Evolutionary conservation across 2,329 filamentous ascomycete species (phyloP).

Genomic region (Ceratocystis papillata): DNA sequence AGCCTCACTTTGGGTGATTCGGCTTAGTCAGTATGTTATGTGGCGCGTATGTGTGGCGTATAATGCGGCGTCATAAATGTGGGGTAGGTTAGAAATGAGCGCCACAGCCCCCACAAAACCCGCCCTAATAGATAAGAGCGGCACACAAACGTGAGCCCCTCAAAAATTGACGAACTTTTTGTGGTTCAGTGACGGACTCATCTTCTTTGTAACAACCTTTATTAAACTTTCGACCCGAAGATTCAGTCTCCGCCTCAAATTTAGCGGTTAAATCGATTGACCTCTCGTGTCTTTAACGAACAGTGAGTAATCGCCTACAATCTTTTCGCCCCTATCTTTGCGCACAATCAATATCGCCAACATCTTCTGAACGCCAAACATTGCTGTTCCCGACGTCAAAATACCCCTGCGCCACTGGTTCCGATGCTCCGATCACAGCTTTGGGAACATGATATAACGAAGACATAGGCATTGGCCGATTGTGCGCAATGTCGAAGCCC

Average conservation of each 20-base stretch:
- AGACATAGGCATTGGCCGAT: too few relatives aligned
- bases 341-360: conserved; percentile 1
- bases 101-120: conserved; percentile 17
- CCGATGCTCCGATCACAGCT: not conserved
- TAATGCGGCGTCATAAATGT: not conserved
- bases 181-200: conserved; percentile 15
- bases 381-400: not conserved
- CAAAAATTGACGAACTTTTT: conserved; percentile 24
- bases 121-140: conserved; percentile 20
- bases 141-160: conserved; percentile 21
- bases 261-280: conserved; percentile 99
- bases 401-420: not conserved
- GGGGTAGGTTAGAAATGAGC: not conserved
- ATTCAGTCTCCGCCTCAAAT: conserved; percentile 96
- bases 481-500: too few relatives aligned
- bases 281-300: conserved; percentile 62
- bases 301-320: conserved; percentile 31
- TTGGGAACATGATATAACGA: not conserved
- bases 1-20: conserved; percentile 1
- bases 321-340: not conserved
- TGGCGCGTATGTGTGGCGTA: not conserved
- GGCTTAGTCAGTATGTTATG: conserved; percentile 4
- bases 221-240: conserved; percentile 59
- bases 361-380: not conserved
- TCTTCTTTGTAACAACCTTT: conserved; percentile 22